Evolutionary conservation across 768 basidiomycete genomes (phyloP), one percentile per base, ranked within the genome.

Genomic region (Hirschioporus abietinus): DNA sequence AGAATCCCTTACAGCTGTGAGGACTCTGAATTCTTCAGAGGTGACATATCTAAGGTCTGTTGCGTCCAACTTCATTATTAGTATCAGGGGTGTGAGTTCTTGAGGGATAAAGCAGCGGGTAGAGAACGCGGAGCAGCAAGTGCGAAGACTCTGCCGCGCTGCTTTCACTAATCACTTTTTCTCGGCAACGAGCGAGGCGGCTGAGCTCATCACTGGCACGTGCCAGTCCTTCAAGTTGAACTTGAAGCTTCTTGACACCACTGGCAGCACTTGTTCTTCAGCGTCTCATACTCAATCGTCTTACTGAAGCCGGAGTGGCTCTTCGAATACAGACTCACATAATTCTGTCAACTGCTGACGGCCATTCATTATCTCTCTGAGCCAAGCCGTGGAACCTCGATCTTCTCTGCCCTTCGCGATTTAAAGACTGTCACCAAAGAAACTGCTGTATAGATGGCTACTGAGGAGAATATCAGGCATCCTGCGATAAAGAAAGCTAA

Each of bases 41-140:
- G 91, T 88, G 65, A 99, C 80, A 76, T 99, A 99, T 77, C 96
- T 82, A 68, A 99, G 83, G 80, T 98, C 97, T 23, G 93, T 95
- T 24, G 92, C 93, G 76, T 97, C 95, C 64, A 98, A 84, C 80
- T 93, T 96, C 95, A 97, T 97, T 68, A 64, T 80, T 62, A 64
- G 27, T 23, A 35, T 35, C 17, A 58, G 60, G 65, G 36, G 30
- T 26, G 23, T 34, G 15, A 20, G 35, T 59, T 17, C 15, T 52
- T 42, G 34, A 17, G 34, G 63, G 27, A 60, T 59, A 17, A 26
- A 35, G 34, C 65, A 52, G 36, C 34, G 9, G 35, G 34, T 35
- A 52, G 18, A 17, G 63, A 24, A 20, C 57, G 20, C 24, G 35
- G n/a, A n/a, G n/a, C n/a, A n/a, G n/a, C n/a, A 20, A 27, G 25